Base-by-base conservation (phyloP, 352 stramenopile species). In the Phytophthora pistaciae region DNA sequence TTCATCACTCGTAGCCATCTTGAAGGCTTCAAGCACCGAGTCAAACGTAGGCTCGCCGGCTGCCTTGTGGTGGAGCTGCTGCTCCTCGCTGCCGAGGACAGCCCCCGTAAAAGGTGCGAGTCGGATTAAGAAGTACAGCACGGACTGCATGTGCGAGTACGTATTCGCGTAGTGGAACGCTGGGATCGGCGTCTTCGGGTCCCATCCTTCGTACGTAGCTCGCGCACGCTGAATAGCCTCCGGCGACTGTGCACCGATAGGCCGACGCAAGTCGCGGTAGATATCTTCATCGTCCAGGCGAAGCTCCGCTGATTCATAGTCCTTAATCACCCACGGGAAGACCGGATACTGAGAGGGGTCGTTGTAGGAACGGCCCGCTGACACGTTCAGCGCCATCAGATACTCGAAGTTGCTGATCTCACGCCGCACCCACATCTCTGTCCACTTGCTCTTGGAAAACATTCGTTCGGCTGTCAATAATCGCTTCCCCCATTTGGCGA, bases 341-440 rank as follows among this genome's bases (percentile, higher is more conserved):
- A 99, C 66, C 9, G 98, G 98, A 76, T 99, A 99, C 76, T 99
- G 97, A 50, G 94, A 98, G 11, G 98, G 92, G 68, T 99, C 97
- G 75, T 99, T 99, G 77, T 98, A 99, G 55, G 91, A 98, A 36
- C 98, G 82, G 9, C 97, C 98, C 10, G 97, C 97, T 23, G 98
- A 89, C 20, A 98, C 91, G 74, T 99, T 99, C 20, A 99, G 83
- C 70, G 97, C 87, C 76, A 99, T 97, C 1, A 99, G 72, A 72
- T 99, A 99, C 67, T 99, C 98, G 77, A 99, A 99, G 66, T 91
- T 96, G 62, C 82, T 91, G 65, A 96, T 94, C 60, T 96, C 88
- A 42, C 88, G 87, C n/a, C 89, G 80, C 59, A 91, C 74, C 89
- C 89, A 96, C 84, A 95, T 94, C 3, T 93, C 85, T 0, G 87